A percentile compares a stretch with the other conserved stretches of the same genome.
Evolutionary conservation across 2,329 filamentous ascomycete species (phyloP).

Genomic region (Samsoniella hepiali): DNA sequence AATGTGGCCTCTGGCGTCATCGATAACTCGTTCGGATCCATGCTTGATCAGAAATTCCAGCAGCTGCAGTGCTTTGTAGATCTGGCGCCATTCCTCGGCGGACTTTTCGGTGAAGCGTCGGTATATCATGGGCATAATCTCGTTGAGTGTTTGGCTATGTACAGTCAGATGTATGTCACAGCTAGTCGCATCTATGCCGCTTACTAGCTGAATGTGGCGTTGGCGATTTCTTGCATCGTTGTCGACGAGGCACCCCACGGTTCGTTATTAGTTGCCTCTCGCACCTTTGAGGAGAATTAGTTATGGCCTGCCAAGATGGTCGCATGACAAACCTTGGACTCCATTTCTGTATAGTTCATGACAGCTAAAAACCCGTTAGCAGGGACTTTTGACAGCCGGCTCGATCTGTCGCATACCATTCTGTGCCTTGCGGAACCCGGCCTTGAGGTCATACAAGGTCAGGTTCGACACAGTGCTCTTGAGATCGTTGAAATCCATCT

Average conservation of each 20-base stretch:
- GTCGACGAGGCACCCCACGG: conserved; percentile 87
- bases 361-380: conserved; percentile 61
- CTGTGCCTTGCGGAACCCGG: conserved; percentile 89
- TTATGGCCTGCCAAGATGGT: conserved; percentile 12
- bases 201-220: conserved; percentile 96
- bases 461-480: conserved; percentile 88
- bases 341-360: conserved; percentile 98
- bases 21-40: conserved; percentile 93
- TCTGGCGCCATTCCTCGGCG: conserved; percentile 97
- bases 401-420: conserved; percentile 67
- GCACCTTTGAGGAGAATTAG: conserved; percentile 56
- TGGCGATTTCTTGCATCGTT: conserved; percentile 96
- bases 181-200: conserved; percentile 32
- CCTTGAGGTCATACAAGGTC: conserved; percentile 93
- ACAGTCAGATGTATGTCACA: conserved; percentile 23
- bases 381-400: conserved; percentile 17
- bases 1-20: conserved; percentile 92
- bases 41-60: conserved; percentile 98
- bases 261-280: conserved; percentile 98
- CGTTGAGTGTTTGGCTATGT: conserved; percentile 84
- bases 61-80: conserved; percentile 96
- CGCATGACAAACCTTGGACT: conserved; percentile 54
- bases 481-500: conserved; percentile 82
- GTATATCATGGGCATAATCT: conserved; percentile 99
- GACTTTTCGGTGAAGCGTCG: conserved; percentile 98